Percentiles rank a stretch among this genome's conserved stretches.
These are phyloP conservation scores for Pyrenophora teres DNA, from an alignment of 2,329 filamentous ascomycete species.

Conservation along the genomic window DNA sequence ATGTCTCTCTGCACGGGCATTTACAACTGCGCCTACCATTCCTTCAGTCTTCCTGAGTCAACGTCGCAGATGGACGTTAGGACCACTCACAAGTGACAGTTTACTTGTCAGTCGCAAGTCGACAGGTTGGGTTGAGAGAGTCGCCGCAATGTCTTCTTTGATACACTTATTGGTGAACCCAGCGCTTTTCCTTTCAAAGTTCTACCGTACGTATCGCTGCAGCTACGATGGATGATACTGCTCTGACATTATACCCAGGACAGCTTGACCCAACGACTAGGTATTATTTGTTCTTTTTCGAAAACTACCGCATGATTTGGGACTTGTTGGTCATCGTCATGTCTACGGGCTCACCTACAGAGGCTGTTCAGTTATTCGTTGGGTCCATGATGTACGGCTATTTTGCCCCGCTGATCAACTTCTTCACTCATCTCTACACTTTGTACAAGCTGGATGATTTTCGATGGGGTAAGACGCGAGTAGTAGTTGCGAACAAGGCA, in stretches of 20 bases:
- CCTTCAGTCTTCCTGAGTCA: slow-evolving; percentile 10
- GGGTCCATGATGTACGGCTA: background rate
- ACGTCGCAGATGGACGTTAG: slow-evolving; percentile 8
- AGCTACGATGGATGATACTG: background rate
- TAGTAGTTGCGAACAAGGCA: background rate
- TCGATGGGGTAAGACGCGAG: slow-evolving; percentile 8
- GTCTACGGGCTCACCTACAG: background rate
- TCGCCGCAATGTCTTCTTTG: slow-evolving; percentile 3
- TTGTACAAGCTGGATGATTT: slow-evolving; percentile 10
- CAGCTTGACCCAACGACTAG: background rate
- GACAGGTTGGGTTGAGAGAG: slow-evolving; percentile 6
- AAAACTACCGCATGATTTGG: slow-evolving; percentile 1
- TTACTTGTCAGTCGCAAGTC: slow-evolving; percentile 3
- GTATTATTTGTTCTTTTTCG: background rate
- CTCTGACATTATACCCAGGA: background rate
- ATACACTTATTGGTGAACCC: slow-evolving; percentile 3
- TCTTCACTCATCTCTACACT: slow-evolving; percentile 4
- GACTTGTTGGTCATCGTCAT: background rate
- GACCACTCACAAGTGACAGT: slow-evolving; percentile 8
- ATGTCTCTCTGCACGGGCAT: slow-evolving; percentile 6
- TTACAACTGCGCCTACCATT: background rate
- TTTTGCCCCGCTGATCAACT: background rate
- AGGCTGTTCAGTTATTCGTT: background rate
- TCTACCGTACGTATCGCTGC: background rate
- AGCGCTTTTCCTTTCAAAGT: slow-evolving; percentile 2